phyloP scores from a whole-genome alignment of 2,329 filamentous ascomycete genomes.

The Cladophialophora carrionii region DNA sequence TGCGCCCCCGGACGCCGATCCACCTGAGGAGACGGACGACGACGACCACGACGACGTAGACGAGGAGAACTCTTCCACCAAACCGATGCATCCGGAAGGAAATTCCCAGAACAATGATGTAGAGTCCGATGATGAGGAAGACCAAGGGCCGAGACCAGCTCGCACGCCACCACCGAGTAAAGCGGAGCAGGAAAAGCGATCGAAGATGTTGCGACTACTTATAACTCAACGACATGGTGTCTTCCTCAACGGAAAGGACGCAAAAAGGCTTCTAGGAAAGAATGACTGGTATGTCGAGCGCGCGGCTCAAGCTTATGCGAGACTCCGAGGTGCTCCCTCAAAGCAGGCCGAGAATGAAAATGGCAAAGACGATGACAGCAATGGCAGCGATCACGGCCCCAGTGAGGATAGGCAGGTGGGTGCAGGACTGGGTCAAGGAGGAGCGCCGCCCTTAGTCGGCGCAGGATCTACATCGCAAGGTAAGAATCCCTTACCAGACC shows the following conservation, averaged over 20 bases:
- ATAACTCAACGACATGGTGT: not conserved
- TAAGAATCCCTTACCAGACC: no score
- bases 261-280: not conserved
- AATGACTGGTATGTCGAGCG: not conserved
- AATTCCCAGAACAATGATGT: not conserved
- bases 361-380: not conserved
- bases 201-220: not conserved
- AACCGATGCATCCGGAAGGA: not conserved
- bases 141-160: not conserved
- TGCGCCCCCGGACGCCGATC: not conserved
- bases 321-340: not conserved
- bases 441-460: no score
- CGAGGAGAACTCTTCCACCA: not conserved
- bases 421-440: no score
- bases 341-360: not conserved
- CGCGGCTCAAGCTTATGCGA: not conserved
- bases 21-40: slow-evolving; percentile 2
- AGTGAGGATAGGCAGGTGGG: not conserved
- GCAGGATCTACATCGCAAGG: no score
- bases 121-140: slow-evolving; percentile 1
- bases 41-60: slow-evolving; percentile 2
- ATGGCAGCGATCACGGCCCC: not conserved
- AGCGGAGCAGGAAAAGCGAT: not conserved
- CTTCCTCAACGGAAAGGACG: not conserved
- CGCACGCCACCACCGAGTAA: not conserved